Conservation (phyloP, 202 grass and related monocot species). For the Sporobolus alterniflorus region DNA sequence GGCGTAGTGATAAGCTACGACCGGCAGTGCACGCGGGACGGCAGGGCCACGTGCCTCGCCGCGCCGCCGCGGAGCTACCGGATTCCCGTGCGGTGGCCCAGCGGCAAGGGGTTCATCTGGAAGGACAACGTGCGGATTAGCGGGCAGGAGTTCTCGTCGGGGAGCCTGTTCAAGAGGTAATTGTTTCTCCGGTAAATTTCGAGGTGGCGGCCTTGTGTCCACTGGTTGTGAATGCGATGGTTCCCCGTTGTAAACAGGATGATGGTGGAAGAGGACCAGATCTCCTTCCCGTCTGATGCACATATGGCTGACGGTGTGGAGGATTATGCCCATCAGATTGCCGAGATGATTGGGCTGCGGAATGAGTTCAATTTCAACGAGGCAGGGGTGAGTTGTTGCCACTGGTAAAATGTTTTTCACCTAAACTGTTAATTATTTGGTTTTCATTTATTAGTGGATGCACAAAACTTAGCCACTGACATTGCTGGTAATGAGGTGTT, state of each 20-base stretch:
- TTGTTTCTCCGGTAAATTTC: neutral
- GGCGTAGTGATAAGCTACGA: slow-evolving; percentile 69
- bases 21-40: slow-evolving; percentile 65
- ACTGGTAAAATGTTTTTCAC: neutral
- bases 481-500: slow-evolving; percentile 6
- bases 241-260: slow-evolving; percentile 62
- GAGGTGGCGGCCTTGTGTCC: slow-evolving; percentile 22
- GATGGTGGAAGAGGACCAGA: slow-evolving; percentile 99
- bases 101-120: slow-evolving; percentile 95
- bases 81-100: slow-evolving; percentile 90
- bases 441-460: slow-evolving; percentile 15
- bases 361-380: slow-evolving; percentile 98
- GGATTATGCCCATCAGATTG: slow-evolving; percentile 96
- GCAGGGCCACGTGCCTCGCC: slow-evolving; percentile 63
- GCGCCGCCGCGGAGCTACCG: slow-evolving; percentile 77
- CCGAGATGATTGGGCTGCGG: slow-evolving; percentile 95
- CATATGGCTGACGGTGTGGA: slow-evolving; percentile 94
- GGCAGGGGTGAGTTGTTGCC: slow-evolving; percentile 69
- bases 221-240: slow-evolving; percentile 19
- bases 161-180: slow-evolving; percentile 97
- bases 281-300: slow-evolving; percentile 88
- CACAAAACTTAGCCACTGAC: slow-evolving; percentile 17
- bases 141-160: slow-evolving; percentile 96
- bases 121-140: slow-evolving; percentile 98
- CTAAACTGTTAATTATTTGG: slow-evolving; percentile 8